Base-by-base conservation (phyloP, 2,329 filamentous ascomycete species). In the Talaromyces sp. region DNA sequence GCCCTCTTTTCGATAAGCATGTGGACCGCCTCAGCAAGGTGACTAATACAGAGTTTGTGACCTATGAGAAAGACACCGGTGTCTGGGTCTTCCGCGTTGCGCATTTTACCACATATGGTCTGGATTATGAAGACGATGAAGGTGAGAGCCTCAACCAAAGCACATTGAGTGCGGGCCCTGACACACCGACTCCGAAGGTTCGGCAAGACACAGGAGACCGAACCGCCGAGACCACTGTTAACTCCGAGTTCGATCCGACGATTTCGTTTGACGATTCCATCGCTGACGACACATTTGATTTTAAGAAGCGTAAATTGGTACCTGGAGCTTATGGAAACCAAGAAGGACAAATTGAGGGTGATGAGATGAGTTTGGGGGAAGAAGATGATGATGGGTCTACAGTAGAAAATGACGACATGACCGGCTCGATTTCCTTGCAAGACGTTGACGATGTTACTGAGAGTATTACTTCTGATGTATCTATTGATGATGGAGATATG, bases 81-180 rank as follows among this genome's bases (percentile, higher is more conserved):
- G 86, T 91, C 56, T 99, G 96, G 96, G 86, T 87, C 15, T 99
- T 99, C 81, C 88, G 84, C 10, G 95, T 99, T n/a, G 89, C 94
- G 73, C 95, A 99, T 77, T 99, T 96, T 77, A 98, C 94, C 1
- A 97, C 93, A 1, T 99, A 99, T 74, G 93, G 91, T 47, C 84
- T 98, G 62, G 90, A 94, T 68, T 92, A 91, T 33, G 87, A 86
- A 8, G 84, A 89, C 56, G 83, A 83, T 8, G 87, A 87, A 70
- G 82, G 83, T 67, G 79, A 82, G 79, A 74, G 76, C 80, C 73
- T 80, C 80, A 79, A 79, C 65, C 80, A 83, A 73, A 85, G 82
- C 77, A 80, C 79, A 67, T 74, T 84, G 63, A 83, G 80, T 77
- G 79, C 77, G 70, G 81, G 77, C 69, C 83, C 81, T 73, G 82